Evolutionary conservation across 2,329 filamentous ascomycete genomes (phyloP).

Genomic region (Onygenales sp.): DNA sequence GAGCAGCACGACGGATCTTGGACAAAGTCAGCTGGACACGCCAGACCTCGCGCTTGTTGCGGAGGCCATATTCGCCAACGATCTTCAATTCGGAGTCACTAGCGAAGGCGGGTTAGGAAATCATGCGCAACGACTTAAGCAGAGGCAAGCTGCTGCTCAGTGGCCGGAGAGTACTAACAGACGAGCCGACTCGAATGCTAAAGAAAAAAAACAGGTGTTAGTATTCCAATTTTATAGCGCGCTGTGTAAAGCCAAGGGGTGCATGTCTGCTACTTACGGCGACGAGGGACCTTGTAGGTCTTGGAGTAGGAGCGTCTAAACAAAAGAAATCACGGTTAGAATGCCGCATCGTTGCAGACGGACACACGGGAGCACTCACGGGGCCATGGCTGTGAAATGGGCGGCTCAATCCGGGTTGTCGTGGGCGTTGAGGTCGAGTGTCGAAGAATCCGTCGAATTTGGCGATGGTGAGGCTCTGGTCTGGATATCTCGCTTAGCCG

Average conservation of each 20-base stretch:
- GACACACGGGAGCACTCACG: conserved; percentile 21
- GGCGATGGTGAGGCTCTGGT: conserved; percentile 4
- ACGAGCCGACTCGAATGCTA: conserved; percentile 96
- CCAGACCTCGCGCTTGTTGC: conserved; percentile 99
- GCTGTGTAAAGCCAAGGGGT: neutral
- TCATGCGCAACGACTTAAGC: conserved; percentile 79
- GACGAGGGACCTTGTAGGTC: conserved; percentile 97
- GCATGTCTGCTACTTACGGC: conserved; percentile 45
- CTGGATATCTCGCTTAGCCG: conserved; percentile 8
- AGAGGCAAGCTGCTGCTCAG: conserved; percentile 97
- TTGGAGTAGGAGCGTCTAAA: conserved; percentile 74
- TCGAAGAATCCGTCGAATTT: conserved; percentile 4
- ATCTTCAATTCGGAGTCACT: conserved; percentile 99
- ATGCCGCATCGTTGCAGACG: neutral
- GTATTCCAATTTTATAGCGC: conserved; percentile 7
- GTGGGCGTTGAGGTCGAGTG: conserved; percentile 6
- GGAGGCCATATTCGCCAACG: conserved; percentile 98
- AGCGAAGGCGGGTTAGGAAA: conserved; percentile 49
- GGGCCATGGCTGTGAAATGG: conserved; percentile 35
- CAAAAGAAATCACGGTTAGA: conserved; percentile 11
- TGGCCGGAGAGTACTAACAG: conserved; percentile 94
- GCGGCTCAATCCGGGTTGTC: conserved; percentile 20
- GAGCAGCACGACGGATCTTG: conserved; percentile 99
- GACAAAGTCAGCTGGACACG: conserved; percentile 98
- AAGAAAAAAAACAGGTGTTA: conserved; percentile 8